Conservation (phyloP, 2,329 filamentous ascomycete genomes). For the Tolypocladium nubicola region DNA sequence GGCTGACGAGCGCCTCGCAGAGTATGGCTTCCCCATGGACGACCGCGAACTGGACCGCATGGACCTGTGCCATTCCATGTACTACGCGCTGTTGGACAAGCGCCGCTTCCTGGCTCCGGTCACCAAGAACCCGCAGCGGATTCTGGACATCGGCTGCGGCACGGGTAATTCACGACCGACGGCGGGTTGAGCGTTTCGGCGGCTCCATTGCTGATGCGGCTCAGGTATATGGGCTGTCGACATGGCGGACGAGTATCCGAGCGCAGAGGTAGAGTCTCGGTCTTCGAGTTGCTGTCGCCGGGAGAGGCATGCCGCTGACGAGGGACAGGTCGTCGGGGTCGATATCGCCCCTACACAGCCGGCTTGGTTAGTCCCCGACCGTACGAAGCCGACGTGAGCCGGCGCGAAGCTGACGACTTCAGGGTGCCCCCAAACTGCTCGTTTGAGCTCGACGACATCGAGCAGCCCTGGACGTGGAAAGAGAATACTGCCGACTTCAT, state of each 20-base stretch:
- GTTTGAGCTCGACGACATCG: conserved; percentile 27
- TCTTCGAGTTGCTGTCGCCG: neutral
- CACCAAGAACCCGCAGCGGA: conserved; percentile 12
- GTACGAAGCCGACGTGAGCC: no score
- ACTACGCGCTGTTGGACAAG: conserved; percentile 15
- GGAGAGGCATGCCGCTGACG: neutral
- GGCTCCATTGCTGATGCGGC: neutral
- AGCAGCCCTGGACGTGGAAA: conserved; percentile 25
- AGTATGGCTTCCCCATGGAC: conserved; percentile 29
- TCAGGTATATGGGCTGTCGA: conserved; percentile 21
- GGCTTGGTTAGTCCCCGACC: conserved; percentile 6
- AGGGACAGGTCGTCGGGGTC: conserved; percentile 11
- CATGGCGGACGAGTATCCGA: conserved; percentile 25
- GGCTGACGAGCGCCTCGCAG: conserved; percentile 7
- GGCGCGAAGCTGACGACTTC: conserved; percentile 3
- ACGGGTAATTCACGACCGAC: conserved; percentile 6
- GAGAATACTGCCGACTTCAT: conserved; percentile 23
- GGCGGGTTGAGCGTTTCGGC: neutral
- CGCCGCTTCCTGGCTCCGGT: conserved; percentile 13
- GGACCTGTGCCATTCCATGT: conserved; percentile 25
- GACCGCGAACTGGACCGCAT: conserved; percentile 27
- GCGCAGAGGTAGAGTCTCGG: conserved; percentile 7
- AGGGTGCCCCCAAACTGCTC: conserved; percentile 25
- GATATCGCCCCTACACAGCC: conserved; percentile 14
- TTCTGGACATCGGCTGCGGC: conserved; percentile 16